Conservation (phyloP, 2,329 filamentous ascomycete genomes). For the Apiospora pterosperma region DNA sequence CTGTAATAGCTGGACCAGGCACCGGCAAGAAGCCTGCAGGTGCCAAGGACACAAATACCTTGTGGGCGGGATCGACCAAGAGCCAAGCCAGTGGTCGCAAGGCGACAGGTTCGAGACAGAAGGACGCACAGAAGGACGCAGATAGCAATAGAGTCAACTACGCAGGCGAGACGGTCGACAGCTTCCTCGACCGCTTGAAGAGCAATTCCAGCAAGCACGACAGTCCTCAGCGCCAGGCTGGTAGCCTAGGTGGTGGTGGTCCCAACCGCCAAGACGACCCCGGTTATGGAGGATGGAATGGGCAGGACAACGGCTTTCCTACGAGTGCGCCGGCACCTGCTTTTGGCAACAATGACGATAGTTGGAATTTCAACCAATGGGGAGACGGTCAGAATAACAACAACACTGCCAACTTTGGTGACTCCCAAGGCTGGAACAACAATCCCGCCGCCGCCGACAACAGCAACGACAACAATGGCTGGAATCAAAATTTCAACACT, state of each 20-base stretch:
- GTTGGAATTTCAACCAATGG: background rate
- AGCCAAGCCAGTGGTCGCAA: background rate
- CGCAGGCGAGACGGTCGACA: background rate
- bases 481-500: background rate
- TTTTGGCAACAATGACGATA: background rate
- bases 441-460: background rate
- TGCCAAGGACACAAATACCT: background rate
- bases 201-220: background rate
- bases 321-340: background rate
- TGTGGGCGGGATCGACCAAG: background rate
- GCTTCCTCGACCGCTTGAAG: background rate
- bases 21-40: background rate
- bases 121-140: constrained; percentile 1
- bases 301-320: background rate
- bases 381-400: constrained; percentile 1
- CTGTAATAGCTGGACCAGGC: background rate
- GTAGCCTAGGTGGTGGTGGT: background rate
- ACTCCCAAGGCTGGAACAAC: constrained; percentile 10
- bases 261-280: background rate
- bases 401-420: background rate
- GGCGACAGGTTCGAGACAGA: background rate
- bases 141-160: background rate
- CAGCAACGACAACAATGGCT: background rate
- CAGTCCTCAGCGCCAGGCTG: background rate
- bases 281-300: background rate